Conservation (phyloP, 768 basidiomycete species). For the Suillus subluteus region DNA sequence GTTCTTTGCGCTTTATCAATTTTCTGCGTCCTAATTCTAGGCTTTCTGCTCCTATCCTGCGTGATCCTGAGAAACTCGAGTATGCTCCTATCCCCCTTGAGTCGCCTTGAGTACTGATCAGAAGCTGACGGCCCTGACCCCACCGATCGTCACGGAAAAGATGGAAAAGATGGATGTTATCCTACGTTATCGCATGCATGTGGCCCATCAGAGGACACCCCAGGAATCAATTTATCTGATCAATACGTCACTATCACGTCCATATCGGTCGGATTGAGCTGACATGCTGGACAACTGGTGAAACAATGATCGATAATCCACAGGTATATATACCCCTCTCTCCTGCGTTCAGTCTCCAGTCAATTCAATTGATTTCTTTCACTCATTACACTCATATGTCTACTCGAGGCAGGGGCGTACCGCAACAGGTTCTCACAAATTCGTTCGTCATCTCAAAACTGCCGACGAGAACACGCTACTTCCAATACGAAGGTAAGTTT, state of each 20-base stretch:
- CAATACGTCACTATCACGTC: constrained; percentile 2
- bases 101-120: background rate
- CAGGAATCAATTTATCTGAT: background rate
- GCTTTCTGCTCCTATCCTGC: background rate
- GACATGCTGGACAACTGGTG: too few relatives aligned
- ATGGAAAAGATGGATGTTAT: background rate
- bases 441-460: constrained; percentile 34
- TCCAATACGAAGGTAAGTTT: constrained; percentile 37
- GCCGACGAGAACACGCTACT: constrained; percentile 26
- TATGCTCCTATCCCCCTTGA: constrained; percentile 1
- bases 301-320: background rate
- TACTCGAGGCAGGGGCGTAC: background rate
- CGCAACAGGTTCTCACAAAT: constrained; percentile 35
- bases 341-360: background rate
- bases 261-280: constrained; percentile 4
- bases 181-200: constrained; percentile 6
- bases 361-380: background rate
- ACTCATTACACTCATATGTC: background rate
- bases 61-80: background rate
- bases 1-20: constrained; percentile 22
- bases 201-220: background rate
- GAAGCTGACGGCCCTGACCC: constrained; percentile 4
- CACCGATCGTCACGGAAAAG: constrained; percentile 2
- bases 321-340: constrained; percentile 4
- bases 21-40: constrained; percentile 11